phyloP scores from a whole-genome alignment of 441 rosid genomes.

The Adansonia madagascariensis region DNA sequence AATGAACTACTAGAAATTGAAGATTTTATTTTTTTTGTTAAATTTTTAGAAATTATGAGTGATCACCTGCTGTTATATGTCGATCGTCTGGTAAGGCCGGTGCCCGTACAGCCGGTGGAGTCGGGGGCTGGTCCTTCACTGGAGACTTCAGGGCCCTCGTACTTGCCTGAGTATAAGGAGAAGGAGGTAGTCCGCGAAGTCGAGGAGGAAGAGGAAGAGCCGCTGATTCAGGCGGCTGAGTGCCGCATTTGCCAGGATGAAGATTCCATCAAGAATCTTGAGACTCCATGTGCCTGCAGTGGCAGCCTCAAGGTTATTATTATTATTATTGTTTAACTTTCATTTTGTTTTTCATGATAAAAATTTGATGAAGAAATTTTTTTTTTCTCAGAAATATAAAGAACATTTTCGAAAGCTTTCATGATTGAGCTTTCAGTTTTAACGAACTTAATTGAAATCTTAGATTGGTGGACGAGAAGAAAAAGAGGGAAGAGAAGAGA shows the following conservation, averaged over 20 bases:
- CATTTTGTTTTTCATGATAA: neutral
- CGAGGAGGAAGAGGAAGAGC: constrained; percentile 42
- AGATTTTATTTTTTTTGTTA: neutral
- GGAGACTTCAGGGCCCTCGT: constrained; percentile 40
- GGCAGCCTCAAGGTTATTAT: constrained; percentile 84
- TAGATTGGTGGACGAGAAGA: too few relatives aligned
- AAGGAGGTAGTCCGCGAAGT: constrained; percentile 27
- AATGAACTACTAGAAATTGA: neutral
- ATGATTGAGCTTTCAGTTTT: neutral
- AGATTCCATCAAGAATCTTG: constrained; percentile 66
- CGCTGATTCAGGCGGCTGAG: constrained; percentile 72
- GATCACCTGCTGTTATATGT: constrained; percentile 66
- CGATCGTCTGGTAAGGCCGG: constrained; percentile 51
- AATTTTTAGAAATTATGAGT: constrained; percentile 52
- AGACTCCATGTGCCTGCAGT: constrained; percentile 86
- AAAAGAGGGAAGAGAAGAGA: too few relatives aligned
- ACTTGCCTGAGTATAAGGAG: constrained; percentile 33
- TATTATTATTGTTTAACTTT: neutral
- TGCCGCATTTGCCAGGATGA: constrained; percentile 99
- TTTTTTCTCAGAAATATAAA: neutral
- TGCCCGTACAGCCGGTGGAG: constrained; percentile 34
- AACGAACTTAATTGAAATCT: neutral
- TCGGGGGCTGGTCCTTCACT: constrained; percentile 30
- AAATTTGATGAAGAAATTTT: neutral
- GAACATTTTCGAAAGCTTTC: neutral